A percentile compares a stretch with the other conserved stretches of the same genome.
These are phyloP conservation scores for Ceratocystis papillata DNA, from an alignment of 2,329 filamentous ascomycete genomes.

Conservation along the genomic window DNA sequence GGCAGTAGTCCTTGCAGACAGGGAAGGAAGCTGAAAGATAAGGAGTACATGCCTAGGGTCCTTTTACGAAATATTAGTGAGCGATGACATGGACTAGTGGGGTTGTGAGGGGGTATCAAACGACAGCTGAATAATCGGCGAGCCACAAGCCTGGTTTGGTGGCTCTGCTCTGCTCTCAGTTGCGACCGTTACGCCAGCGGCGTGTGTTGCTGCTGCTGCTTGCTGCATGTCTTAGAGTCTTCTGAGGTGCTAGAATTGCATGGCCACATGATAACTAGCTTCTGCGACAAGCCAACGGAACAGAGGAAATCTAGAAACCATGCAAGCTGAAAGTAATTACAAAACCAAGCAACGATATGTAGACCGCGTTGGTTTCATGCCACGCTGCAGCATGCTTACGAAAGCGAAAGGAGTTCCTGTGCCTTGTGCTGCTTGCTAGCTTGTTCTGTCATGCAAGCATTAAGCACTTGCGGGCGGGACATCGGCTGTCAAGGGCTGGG, in stretches of 20 bases:
- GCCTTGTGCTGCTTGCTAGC: background rate
- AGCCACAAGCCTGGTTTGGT: background rate
- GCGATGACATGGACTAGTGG: slow-evolving; percentile 2
- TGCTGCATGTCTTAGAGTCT: background rate
- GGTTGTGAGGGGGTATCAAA: background rate
- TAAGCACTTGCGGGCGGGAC: background rate
- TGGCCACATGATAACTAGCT: background rate
- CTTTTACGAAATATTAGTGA: background rate
- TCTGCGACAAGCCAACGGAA: background rate
- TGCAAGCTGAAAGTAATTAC: background rate
- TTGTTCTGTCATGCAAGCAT: background rate
- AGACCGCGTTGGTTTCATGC: background rate
- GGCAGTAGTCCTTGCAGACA: slow-evolving; percentile 4
- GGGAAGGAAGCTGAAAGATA: slow-evolving; percentile 1
- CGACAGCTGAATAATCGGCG: slow-evolving; percentile 1
- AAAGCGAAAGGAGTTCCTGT: background rate
- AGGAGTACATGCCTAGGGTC: background rate
- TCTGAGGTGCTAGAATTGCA: background rate
- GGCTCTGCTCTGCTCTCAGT: background rate
- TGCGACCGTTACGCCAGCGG: no score
- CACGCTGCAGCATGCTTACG: background rate
- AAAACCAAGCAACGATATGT: background rate
- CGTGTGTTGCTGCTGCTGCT: background rate
- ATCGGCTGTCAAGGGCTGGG: background rate
- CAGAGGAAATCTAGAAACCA: background rate